These are phyloP conservation scores for thale cress (Arabidopsis thaliana) DNA, from an alignment of 345 rosid species.

Conservation along the genomic window DNA sequence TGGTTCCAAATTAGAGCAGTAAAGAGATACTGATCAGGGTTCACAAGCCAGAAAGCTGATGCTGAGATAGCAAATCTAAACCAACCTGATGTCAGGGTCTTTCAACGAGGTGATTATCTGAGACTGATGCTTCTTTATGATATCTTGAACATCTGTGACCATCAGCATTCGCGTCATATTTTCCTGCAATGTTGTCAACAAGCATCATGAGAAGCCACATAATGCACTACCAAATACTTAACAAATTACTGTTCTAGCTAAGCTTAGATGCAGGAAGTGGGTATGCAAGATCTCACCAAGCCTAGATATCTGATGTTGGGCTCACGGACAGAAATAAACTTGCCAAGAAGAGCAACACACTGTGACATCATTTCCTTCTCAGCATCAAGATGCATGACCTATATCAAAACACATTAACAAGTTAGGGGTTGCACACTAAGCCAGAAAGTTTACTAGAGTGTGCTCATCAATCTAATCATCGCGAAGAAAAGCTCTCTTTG, in stretches of 20 bases:
- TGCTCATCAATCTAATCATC: no score
- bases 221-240: slow-evolving; percentile 26
- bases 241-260: slow-evolving; percentile 29
- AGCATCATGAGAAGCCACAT: slow-evolving; percentile 20
- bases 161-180: slow-evolving; percentile 99
- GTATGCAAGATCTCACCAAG: slow-evolving; percentile 66
- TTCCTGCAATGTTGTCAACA: slow-evolving; percentile 61
- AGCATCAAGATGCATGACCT: slow-evolving; percentile 99
- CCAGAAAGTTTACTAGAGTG: background rate
- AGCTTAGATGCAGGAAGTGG: slow-evolving; percentile 13
- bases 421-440: slow-evolving; percentile 24
- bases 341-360: slow-evolving; percentile 98
- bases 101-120: slow-evolving; percentile 97
- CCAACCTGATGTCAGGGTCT: slow-evolving; percentile 95
- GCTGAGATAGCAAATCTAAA: slow-evolving; percentile 21
- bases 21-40: slow-evolving; percentile 1
- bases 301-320: slow-evolving; percentile 99
- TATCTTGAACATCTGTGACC: slow-evolving; percentile 98
- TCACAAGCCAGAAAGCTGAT: slow-evolving; percentile 32
- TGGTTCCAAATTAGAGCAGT: background rate
- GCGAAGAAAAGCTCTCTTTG: slow-evolving; percentile 77
- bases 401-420: slow-evolving; percentile 33
- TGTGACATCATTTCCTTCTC: slow-evolving; percentile 99
- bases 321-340: slow-evolving; percentile 98
- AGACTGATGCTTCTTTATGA: slow-evolving; percentile 95